Conservation (phyloP, 2,329 filamentous ascomycete genomes). For the Sclerotinia sclerotiorum region DNA sequence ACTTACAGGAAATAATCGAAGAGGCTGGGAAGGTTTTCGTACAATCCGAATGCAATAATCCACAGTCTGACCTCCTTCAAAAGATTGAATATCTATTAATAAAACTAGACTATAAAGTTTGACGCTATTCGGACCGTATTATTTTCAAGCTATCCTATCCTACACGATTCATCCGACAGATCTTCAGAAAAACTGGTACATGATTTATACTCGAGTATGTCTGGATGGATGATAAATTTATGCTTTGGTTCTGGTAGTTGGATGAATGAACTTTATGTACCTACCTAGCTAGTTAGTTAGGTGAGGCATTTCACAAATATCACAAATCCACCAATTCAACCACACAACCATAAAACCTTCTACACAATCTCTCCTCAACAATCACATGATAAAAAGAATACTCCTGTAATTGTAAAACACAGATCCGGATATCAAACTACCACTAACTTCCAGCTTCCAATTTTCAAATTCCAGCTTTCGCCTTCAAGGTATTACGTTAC, state of each 20-base stretch:
- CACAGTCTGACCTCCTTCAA: background rate
- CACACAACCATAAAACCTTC: too few relatives aligned
- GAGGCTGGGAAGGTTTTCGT: background rate
- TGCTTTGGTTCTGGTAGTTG: background rate
- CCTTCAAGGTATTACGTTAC: background rate
- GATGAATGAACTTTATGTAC: background rate
- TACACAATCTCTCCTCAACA: too few relatives aligned
- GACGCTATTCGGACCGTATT: too few relatives aligned
- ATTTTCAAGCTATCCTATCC: background rate
- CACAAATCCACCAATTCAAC: too few relatives aligned
- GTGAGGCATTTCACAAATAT: too few relatives aligned
- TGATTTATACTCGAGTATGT: too few relatives aligned
- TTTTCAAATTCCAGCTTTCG: too few relatives aligned
- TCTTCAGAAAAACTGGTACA: too few relatives aligned
- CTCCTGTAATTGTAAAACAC: too few relatives aligned
- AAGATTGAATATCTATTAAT: background rate
- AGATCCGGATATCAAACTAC: background rate
- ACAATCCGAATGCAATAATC: background rate
- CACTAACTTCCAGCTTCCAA: background rate
- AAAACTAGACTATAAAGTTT: background rate
- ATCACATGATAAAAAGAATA: too few relatives aligned
- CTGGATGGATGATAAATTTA: too few relatives aligned
- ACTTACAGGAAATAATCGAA: background rate
- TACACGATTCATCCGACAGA: background rate
- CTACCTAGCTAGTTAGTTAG: too few relatives aligned